These are phyloP conservation scores for Pseudisothecium myosuroides DNA, from an alignment of 225 moss, liverwort and hornwort genomes.

Conservation along the genomic window DNA sequence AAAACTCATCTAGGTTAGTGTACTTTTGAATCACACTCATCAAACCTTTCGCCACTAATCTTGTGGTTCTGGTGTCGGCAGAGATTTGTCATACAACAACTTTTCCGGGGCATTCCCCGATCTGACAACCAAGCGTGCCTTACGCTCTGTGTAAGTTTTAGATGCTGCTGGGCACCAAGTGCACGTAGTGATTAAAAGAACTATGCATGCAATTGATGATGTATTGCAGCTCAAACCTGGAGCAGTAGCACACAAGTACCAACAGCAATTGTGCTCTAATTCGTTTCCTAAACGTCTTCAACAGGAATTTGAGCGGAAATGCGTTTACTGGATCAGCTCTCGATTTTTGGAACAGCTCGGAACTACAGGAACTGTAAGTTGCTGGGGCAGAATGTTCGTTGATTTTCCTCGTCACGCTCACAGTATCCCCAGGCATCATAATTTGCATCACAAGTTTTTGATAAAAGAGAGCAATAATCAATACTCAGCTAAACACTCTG, in stretches of 20 bases:
- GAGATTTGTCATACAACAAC: not conserved
- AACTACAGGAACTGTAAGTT: constrained; percentile 4
- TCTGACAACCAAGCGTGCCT: not conserved
- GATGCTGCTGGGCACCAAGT: not conserved
- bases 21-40: too few species aligned
- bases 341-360: not conserved
- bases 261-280: not conserved
- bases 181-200: not conserved
- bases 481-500: not conserved
- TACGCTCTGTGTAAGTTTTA: not conserved
- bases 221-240: not conserved
- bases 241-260: not conserved
- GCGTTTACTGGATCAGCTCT: not conserved
- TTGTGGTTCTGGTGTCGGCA: not conserved
- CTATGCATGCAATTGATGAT: not conserved
- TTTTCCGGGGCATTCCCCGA: not conserved
- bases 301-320: constrained; percentile 13
- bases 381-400: not conserved
- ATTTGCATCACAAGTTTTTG: too few species aligned
- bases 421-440: not conserved
- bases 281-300: not conserved
- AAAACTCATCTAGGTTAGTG: too few species aligned
- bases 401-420: not conserved
- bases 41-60: not conserved
- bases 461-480: not conserved